Conservation (phyloP, 1,284 basidiomycete genomes). For the Cutaneotrichosporon dermatis region DNA sequence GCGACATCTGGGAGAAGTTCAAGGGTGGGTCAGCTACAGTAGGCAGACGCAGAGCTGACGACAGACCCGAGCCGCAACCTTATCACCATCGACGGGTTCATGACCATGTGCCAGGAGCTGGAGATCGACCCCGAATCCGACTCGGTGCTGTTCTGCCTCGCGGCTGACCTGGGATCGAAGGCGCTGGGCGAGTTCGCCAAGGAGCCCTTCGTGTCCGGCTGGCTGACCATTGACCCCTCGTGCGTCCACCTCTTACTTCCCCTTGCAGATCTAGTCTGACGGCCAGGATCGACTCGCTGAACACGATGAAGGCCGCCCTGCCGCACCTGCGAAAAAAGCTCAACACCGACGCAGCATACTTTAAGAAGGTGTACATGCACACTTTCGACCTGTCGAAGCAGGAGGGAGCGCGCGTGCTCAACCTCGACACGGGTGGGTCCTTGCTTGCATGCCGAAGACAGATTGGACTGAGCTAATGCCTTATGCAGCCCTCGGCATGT, state of each 20-base stretch:
- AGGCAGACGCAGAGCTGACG: neutral
- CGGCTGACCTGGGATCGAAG: slow-evolving; percentile 46
- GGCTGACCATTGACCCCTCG: slow-evolving; percentile 56
- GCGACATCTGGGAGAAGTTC: slow-evolving; percentile 47
- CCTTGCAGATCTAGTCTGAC: neutral
- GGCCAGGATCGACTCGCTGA: slow-evolving; percentile 65
- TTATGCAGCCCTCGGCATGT: slow-evolving; percentile 54
- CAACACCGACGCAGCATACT: slow-evolving; percentile 66
- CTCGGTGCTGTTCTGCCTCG: slow-evolving; percentile 49
- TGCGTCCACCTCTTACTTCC: slow-evolving; percentile 18
- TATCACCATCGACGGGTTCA: slow-evolving; percentile 49
- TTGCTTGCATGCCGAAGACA: neutral
- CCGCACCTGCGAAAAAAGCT: slow-evolving; percentile 61
- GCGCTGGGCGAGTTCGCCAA: slow-evolving; percentile 68
- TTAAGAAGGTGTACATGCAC: slow-evolving; percentile 79
- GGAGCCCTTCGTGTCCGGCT: slow-evolving; percentile 73
- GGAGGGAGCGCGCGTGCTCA: slow-evolving; percentile 59
- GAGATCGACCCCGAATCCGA: slow-evolving; percentile 47
- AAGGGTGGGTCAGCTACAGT: slow-evolving; percentile 39
- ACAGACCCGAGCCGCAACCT: slow-evolving; percentile 30
- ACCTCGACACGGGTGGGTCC: slow-evolving; percentile 50
- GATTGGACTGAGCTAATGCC: no score
- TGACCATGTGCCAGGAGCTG: slow-evolving; percentile 44
- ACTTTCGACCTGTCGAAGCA: slow-evolving; percentile 79
- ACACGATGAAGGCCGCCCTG: slow-evolving; percentile 62